Evolutionary conservation across 2,329 filamentous ascomycete species (phyloP).

Genomic region (Aspergillus piperis): DNA sequence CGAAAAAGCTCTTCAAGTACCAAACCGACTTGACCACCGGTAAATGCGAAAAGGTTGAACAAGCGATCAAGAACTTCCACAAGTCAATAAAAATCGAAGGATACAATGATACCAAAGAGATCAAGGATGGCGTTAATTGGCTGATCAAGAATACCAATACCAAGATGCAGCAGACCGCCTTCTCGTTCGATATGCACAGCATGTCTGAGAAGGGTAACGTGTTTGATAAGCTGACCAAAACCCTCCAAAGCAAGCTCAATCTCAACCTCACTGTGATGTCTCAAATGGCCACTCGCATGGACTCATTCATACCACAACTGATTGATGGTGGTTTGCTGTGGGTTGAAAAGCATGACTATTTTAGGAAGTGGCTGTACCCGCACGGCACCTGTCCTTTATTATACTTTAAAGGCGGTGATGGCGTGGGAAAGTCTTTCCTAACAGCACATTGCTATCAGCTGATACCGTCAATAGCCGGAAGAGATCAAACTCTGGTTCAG

Average conservation of each 20-base stretch:
- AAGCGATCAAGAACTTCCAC: not conserved
- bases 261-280: not conserved
- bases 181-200: not conserved
- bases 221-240: not conserved
- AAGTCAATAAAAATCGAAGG: not conserved
- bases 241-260: not conserved
- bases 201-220: not conserved
- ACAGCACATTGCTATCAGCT: not conserved
- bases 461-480: not conserved
- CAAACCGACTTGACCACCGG: not conserved
- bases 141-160: slow-evolving; percentile 1
- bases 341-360: not conserved
- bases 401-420: not conserved
- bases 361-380: not conserved
- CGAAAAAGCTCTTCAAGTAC: not conserved
- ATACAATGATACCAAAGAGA: not conserved
- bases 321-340: not conserved
- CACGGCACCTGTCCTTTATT: not conserved
- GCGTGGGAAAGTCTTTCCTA: not conserved
- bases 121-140: not conserved
- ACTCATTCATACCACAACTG: not conserved
- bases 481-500: not conserved
- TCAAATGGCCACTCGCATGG: not conserved
- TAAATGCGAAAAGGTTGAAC: not conserved
- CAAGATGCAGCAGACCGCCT: not conserved